A percentile compares a stretch with the other conserved stretches of the same genome.
phyloP scores from a whole-genome alignment of 345 rosid species.

The Citrus unshiu region DNA sequence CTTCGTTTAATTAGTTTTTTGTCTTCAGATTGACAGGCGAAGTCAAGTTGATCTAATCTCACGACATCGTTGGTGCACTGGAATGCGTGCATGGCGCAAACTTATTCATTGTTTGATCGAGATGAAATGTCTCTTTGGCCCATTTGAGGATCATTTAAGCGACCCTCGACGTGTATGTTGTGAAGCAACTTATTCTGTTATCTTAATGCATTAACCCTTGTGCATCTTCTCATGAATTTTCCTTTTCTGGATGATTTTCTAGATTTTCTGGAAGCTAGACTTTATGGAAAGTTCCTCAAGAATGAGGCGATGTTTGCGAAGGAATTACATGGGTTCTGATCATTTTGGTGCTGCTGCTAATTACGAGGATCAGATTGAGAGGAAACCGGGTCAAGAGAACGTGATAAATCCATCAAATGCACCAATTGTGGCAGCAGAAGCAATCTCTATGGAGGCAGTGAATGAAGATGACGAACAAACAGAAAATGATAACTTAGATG shows the following conservation, averaged over 20 bases:
- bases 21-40: conserved; percentile 81
- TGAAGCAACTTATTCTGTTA: conserved; percentile 4
- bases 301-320: conserved; percentile 88
- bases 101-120: conserved; percentile 82
- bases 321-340: conserved; percentile 75
- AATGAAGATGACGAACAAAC: conserved; percentile 80
- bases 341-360: conserved; percentile 95
- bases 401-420: conserved; percentile 52
- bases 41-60: conserved; percentile 70
- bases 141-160: conserved; percentile 55
- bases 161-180: conserved; percentile 61
- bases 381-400: conserved; percentile 39
- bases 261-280: conserved; percentile 98
- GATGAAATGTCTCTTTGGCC: conserved; percentile 83
- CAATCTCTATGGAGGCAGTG: conserved; percentile 64
- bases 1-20: conserved; percentile 14
- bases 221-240: conserved; percentile 9
- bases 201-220: not conserved
- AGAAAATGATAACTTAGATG: conserved; percentile 58
- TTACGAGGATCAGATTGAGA: conserved; percentile 58
- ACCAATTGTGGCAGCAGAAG: conserved; percentile 83
- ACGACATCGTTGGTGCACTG: conserved; percentile 51
- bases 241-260: conserved; percentile 16
- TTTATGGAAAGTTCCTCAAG: conserved; percentile 92
- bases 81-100: conserved; percentile 91